Evolutionary conservation across 306 rosid species (phyloP).

Genomic region (Gillenia trifoliata): DNA sequence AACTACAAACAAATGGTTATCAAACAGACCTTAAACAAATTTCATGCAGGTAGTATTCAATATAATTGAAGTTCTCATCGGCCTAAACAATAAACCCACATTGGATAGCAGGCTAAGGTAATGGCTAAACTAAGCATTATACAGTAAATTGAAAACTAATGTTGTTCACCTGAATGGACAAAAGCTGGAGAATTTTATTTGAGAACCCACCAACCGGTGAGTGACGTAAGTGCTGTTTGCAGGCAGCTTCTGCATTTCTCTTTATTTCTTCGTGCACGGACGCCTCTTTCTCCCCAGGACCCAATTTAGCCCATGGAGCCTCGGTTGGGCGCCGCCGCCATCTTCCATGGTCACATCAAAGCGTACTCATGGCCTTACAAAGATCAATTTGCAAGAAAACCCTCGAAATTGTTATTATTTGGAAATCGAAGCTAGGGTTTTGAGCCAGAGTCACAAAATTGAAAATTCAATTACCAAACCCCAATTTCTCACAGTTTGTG

Average conservation of each 20-base stretch:
- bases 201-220: constrained; percentile 77
- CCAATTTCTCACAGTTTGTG: neutral
- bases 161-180: constrained; percentile 56
- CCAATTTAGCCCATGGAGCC: constrained; percentile 28
- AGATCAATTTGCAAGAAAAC: constrained; percentile 3
- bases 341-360: constrained; percentile 41
- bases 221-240: constrained; percentile 52
- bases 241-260: constrained; percentile 58
- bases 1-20: too few species aligned
- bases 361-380: constrained; percentile 13
- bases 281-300: constrained; percentile 47
- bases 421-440: neutral
- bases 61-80: neutral
- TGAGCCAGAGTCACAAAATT: neutral
- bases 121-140: neutral
- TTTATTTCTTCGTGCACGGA: constrained; percentile 57
- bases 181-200: constrained; percentile 71
- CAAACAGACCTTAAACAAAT: neutral
- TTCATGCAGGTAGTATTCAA: neutral
- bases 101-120: neutral
- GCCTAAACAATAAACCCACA: neutral
- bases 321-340: constrained; percentile 28
- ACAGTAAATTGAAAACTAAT: neutral
- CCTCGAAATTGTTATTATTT: neutral
- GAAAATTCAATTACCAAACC: neutral